Percentiles rank a stretch among this genome's conserved stretches.
Evolutionary conservation across 371 early-diverging fungal genomes (phyloP).

Genomic region (Rhizopus stolonifer): DNA sequence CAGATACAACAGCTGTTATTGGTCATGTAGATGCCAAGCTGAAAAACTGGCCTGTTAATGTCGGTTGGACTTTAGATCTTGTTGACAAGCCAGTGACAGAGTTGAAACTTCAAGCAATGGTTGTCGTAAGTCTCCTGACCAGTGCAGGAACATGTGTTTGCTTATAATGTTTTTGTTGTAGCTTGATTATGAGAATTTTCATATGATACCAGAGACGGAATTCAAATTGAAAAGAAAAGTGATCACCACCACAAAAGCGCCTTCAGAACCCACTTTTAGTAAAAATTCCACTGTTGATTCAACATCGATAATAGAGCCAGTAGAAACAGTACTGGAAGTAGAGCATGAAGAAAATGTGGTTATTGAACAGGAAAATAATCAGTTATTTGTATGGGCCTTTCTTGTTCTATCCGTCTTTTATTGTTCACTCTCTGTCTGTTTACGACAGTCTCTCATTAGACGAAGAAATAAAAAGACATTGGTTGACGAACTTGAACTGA

Average conservation of each 20-base stretch:
- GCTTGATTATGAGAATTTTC: conserved; percentile 51
- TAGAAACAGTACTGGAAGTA: conserved; percentile 13
- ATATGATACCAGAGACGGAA: conserved; percentile 36
- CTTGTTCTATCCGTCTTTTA: conserved; percentile 24
- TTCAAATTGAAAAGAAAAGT: conserved; percentile 30
- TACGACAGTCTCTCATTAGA: conserved; percentile 15
- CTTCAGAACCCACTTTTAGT: background rate
- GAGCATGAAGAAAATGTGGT: conserved; percentile 20
- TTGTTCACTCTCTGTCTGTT: conserved; percentile 24
- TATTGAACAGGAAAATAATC: conserved; percentile 18
- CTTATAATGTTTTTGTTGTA: too few species aligned
- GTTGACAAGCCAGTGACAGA: conserved; percentile 13
- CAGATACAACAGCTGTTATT: conserved; percentile 27
- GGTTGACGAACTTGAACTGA: conserved; percentile 2
- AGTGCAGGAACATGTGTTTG: background rate
- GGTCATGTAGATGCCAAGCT: conserved; percentile 43
- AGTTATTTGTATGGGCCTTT: conserved; percentile 34
- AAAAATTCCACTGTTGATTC: background rate
- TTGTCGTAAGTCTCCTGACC: conserved; percentile 36
- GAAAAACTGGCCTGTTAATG: conserved; percentile 41
- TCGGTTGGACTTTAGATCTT: conserved; percentile 32
- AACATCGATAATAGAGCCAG: background rate
- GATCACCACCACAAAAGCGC: background rate
- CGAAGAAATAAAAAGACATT: conserved; percentile 1
- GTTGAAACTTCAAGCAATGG: conserved; percentile 41